Conservation (phyloP, 139 green algal species). For the Haematococcus sp. region DNA sequence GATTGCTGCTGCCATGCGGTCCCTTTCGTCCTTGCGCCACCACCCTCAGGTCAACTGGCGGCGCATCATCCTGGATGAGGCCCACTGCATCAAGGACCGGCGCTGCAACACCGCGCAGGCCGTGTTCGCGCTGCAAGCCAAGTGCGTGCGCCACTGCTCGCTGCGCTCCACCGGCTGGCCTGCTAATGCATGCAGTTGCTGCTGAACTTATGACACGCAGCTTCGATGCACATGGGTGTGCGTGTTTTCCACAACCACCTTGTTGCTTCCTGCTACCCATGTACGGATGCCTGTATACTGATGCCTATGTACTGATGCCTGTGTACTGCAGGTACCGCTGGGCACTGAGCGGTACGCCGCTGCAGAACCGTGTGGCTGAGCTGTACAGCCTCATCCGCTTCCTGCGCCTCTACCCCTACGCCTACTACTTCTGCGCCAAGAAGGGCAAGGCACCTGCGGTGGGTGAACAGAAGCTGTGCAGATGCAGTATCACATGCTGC, state of each 20-base stretch:
- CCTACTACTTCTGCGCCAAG: conserved; percentile 92
- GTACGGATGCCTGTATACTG: conserved; percentile 11
- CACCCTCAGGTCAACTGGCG: conserved; percentile 69
- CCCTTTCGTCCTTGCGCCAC: background rate
- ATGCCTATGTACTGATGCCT: background rate
- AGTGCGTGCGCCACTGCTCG: background rate
- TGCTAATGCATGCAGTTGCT: too few species aligned
- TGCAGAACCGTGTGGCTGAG: conserved; percentile 90
- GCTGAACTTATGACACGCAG: too few species aligned
- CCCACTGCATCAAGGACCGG: conserved; percentile 90
- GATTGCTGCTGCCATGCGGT: background rate
- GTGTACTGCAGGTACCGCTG: conserved; percentile 61
- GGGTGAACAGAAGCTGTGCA: conserved; percentile 29
- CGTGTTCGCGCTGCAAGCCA: conserved; percentile 72
- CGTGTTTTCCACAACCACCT: too few species aligned
- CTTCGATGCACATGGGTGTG: too few species aligned
- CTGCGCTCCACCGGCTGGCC: background rate
- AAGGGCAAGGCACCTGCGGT: conserved; percentile 41
- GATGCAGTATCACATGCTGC: conserved; percentile 43
- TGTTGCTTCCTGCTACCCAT: too few species aligned
- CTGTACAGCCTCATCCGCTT: conserved; percentile 92
- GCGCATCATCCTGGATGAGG: conserved; percentile 88
- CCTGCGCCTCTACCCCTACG: conserved; percentile 82
- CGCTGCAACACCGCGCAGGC: conserved; percentile 77
- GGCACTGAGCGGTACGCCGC: conserved; percentile 81